Evolutionary conservation across 768 basidiomycete genomes (phyloP), one percentile per base, ranked within the genome.

Genomic region (Candolleomyces eurysporus): DNA sequence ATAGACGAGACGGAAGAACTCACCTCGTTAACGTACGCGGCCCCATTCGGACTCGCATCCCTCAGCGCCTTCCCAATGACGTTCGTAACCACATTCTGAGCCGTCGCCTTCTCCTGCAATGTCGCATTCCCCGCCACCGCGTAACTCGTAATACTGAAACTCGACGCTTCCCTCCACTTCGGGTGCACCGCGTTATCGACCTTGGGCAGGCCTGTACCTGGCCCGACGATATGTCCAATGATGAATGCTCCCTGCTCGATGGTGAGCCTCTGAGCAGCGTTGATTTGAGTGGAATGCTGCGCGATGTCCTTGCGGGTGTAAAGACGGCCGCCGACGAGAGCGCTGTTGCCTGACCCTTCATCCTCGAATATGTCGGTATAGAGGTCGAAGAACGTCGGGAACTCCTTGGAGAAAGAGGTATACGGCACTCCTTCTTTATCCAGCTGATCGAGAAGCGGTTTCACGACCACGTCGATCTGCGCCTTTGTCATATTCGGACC

Each of bases 311-410:
- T 53, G 26, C 58, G 45, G 19, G 65, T 58, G 52, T 61, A 59
- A 11, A 66, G 17, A 22, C 65, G 60, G 5, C 65, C 65, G 16
- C 65, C 65, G 16, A 61, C 54, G 22, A 60, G 48, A 5, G 56
- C 43, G 42, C 48, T 53, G 17, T 48, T 49, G 16, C 56, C 43
- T 6, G 62, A 40, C 16, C 26, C 50, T 31, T 63, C 62, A 31
- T 66, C 65, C 21, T 63, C 57, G 54, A 66, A 66, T 36, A 66
- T 49, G 52, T 59, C 62, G 51, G 61, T 61, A 42, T 63, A 66
- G 7, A 63, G 57, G 51, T 66, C 62, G 52, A 61, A 61, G 65
- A 61, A 66, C n/a, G 62, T 59, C 2, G 57, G 40, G 57, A 61
- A 66, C n/a, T 63, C 60, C n/a, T 59, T 63, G 39, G 43, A 45